Conservation (phyloP, 257 asterid species). For the Jacaranda copaia region DNA sequence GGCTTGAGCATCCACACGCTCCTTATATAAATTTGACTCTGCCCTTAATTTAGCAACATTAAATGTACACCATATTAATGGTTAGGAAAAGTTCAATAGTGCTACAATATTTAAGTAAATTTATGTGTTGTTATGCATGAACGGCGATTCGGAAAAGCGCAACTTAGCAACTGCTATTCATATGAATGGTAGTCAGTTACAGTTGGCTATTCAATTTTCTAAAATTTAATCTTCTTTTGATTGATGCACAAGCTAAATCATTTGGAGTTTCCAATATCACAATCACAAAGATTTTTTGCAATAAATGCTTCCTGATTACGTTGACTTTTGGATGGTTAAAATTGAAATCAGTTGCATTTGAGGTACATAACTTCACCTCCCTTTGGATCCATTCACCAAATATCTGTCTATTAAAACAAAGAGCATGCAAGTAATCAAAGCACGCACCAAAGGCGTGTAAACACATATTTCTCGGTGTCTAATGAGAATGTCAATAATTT, state of each 20-base stretch:
- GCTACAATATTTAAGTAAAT: constrained; percentile 1
- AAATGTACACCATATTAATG: constrained; percentile 36
- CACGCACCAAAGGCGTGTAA: background rate
- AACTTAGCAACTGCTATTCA: constrained; percentile 19
- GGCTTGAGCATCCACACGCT: constrained; percentile 74
- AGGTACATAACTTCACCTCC: constrained; percentile 11
- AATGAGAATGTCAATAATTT: background rate
- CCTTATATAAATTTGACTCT: constrained; percentile 79
- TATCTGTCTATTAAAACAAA: constrained; percentile 6
- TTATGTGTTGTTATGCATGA: constrained; percentile 22
- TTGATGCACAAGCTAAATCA: constrained; percentile 18
- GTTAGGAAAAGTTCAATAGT: constrained; percentile 32
- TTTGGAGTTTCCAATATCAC: constrained; percentile 17
- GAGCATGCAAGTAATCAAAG: constrained; percentile 1
- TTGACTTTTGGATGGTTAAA: constrained; percentile 11
- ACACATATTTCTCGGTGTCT: background rate
- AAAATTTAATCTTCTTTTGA: constrained; percentile 20
- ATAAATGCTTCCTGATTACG: constrained; percentile 7
- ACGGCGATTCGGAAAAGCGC: background rate
- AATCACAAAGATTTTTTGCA: constrained; percentile 3
- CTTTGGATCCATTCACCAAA: constrained; percentile 11
- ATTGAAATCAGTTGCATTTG: constrained; percentile 1
- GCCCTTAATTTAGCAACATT: constrained; percentile 68
- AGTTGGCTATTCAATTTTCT: constrained; percentile 29
- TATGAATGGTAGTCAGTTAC: constrained; percentile 14